Evolutionary conservation across 2,329 filamentous ascomycete genomes (phyloP).

Genomic region (Malbranchea zuffiana): DNA sequence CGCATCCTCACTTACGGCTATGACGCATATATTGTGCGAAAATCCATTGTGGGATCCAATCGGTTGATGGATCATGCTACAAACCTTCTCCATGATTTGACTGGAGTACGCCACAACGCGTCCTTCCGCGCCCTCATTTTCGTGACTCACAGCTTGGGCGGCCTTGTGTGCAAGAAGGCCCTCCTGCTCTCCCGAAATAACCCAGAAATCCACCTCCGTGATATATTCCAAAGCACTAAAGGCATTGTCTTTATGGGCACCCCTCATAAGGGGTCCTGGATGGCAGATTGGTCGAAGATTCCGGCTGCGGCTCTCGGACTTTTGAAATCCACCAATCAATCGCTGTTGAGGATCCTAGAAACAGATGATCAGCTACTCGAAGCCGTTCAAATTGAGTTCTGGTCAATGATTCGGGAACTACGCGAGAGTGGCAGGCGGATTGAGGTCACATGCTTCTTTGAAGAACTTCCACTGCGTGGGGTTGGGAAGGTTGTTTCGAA

Average conservation of each 20-base stretch:
- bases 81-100: conserved; percentile 2
- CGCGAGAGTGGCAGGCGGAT: not conserved
- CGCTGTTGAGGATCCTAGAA: conserved; percentile 1
- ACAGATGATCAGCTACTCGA: conserved; percentile 1
- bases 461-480: not conserved
- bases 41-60: not conserved
- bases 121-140: conserved; percentile 3
- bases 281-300: conserved; percentile 28
- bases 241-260: conserved; percentile 34
- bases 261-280: conserved; percentile 28
- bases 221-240: conserved; percentile 20
- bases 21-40: conserved; percentile 10
- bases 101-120: not conserved
- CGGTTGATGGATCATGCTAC: not conserved
- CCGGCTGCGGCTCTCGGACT: conserved; percentile 17
- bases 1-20: conserved; percentile 7
- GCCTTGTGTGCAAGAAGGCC: conserved; percentile 25
- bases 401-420: conserved; percentile 1
- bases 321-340: conserved; percentile 12
- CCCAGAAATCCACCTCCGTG: conserved; percentile 21
- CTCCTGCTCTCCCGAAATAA: conserved; percentile 25
- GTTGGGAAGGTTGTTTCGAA: conserved; percentile 3
- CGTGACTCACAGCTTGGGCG: conserved; percentile 1
- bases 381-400: not conserved
- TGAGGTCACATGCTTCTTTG: conserved; percentile 5